Base-by-base conservation (phyloP, 2,329 filamentous ascomycete species). In the Neospermospora avenae region DNA sequence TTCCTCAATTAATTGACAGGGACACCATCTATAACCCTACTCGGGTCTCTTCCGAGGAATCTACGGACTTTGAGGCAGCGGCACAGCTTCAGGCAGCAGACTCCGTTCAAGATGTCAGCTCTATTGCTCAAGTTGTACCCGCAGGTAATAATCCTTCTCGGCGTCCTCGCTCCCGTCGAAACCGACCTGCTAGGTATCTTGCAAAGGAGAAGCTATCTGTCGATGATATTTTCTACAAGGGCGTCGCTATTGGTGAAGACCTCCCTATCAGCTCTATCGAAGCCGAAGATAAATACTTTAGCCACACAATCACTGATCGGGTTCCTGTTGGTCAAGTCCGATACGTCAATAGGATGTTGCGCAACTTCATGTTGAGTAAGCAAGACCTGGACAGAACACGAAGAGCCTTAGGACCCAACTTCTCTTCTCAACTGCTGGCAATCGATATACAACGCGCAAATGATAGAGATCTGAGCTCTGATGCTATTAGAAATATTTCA, bases 221-320 rank as follows among this genome's bases (percentile, higher is more conserved):
- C 4, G 72, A 77, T 51, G 69, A 75, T 51, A 58, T 80, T 4
- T 80, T 80, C 65, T 80, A 79, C 58, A 57, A 58, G 7, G 65
- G 62, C 16, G 59, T 63, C 35, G 35, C 52, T 13, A 60, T 71
- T 37, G 71, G 71, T 59, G 61, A 74, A 58, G 65, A 71, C 52
- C 57, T 74, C 6, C 37, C 66, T 8, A 51, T 61, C 28, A 70
- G 41, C 44, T 42, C 31, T n/a, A 59, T 37, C 37, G 41, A 31
- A 39, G 14, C 53, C 37, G 57, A 41, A 42, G 49, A 46, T 7
- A 44, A 39, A 37, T 55, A 31, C 20, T 59, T 35, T 25, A 57
- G 31, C 14, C 34, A 48, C 18, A 20, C 22, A 6, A 37, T 7
- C n/a, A 18, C 1, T 10, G 14, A 3, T 20, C 24, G 28, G 20